Evolutionary conservation across 2,329 filamentous ascomycete genomes (phyloP).

Genomic region (Aspergillus alliaceus): DNA sequence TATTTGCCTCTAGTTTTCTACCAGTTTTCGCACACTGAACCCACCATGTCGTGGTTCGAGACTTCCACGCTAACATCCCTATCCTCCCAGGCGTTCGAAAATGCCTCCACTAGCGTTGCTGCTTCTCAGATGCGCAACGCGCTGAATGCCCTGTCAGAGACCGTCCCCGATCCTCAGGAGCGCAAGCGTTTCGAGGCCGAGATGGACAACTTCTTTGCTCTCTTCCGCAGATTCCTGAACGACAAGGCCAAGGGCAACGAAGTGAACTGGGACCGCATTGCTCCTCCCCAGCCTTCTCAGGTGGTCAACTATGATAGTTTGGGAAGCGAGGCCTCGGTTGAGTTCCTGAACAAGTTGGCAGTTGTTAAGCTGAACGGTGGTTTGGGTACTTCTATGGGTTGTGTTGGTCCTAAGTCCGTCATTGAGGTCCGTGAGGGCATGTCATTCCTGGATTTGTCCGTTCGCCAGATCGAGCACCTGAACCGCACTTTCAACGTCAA

Average conservation of each 20-base stretch:
- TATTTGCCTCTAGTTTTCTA: no score
- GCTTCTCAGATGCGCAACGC: constrained; percentile 99
- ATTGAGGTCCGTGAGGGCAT: constrained; percentile 99
- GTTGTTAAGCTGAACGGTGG: constrained; percentile 99
- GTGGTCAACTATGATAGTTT: constrained; percentile 94
- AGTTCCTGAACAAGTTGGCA: constrained; percentile 94
- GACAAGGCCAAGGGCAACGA: constrained; percentile 98
- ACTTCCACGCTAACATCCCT: background rate
- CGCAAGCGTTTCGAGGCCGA: constrained; percentile 92
- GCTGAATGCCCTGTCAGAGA: constrained; percentile 87
- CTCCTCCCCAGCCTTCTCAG: constrained; percentile 87
- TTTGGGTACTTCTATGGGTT: constrained; percentile 99
- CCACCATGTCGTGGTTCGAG: background rate
- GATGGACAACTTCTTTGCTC: constrained; percentile 99
- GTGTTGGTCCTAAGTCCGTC: constrained; percentile 97
- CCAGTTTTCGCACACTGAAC: no score
- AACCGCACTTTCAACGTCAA: constrained; percentile 98
- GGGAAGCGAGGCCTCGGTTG: constrained; percentile 82
- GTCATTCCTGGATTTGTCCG: constrained; percentile 98
- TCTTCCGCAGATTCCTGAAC: constrained; percentile 97
- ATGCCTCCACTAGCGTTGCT: constrained; percentile 96
- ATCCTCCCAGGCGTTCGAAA: constrained; percentile 84
- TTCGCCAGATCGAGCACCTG: constrained; percentile 97
- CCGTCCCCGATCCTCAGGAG: constrained; percentile 73
- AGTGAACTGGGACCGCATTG: constrained; percentile 95